Evolutionary conservation across 2,329 filamentous ascomycete species (phyloP), one percentile per base, ranked within the genome.

Genomic region (Cercospora beticola): DNA sequence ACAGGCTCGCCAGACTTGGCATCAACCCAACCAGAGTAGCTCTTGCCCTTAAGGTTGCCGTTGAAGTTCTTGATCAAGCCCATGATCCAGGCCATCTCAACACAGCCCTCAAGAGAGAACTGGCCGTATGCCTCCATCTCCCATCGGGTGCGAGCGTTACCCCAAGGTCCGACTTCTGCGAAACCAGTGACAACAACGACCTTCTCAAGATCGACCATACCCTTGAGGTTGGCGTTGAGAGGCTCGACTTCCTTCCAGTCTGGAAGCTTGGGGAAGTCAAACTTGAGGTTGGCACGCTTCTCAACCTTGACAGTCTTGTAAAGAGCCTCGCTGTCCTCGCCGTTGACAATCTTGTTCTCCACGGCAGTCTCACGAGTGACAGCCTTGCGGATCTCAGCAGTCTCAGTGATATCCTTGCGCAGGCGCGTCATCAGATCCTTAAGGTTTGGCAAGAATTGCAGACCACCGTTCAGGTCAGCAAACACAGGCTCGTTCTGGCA

Each of bases 21-120:
- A 78, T 99, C 95, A 68, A 99, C 92, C 93, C 92, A 99, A 75
- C 95, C 95, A 74, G 94, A 93, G 83, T 99, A 98, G 72, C 91
- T 91, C 84, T 97, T 91, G 79, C 95, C 95, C 85, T 99, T 99
- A 80, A 99, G 88, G 33, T 90, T 90, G 18, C 95, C 95, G 75
- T 98, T 98, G 85, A 97, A 92, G 81, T 99, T 97, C 86, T 94
- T 97, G 85, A 99, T 98, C 69, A 98, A 89, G 78, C 95, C 95
- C 94, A 98, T 99, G 81, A 99, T 93, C 95, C 95, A 99, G 33
- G 95, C 94, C 95, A 99, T 99, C 82, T 99, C 95, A 69, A 99
- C 91, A 77, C 95, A 98, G 31, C 95, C 95, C 81, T 99, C 96
- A 14, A 99, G 88, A 8, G 95, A 98, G 84, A 99, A 99, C 78